Evolutionary conservation across 768 basidiomycete species (phyloP).

Genomic region (Hemileccinum impolitum): DNA sequence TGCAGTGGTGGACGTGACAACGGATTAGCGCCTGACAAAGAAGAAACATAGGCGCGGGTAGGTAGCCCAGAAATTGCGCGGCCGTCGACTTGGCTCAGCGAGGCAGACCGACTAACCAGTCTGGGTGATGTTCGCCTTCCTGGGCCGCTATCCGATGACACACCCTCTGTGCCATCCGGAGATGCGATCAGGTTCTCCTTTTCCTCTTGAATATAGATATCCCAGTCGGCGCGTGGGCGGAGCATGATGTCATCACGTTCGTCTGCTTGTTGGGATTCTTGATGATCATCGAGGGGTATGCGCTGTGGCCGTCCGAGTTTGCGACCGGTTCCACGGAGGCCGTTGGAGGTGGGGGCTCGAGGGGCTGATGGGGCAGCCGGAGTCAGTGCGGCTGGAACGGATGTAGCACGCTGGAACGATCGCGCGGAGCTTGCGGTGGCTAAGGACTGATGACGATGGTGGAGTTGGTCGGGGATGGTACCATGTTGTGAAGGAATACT

Average conservation of each 20-base stretch:
- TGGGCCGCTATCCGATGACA: slow-evolving; percentile 23
- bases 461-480: slow-evolving; percentile 29
- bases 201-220: slow-evolving; percentile 32
- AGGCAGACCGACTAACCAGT: slow-evolving; percentile 30
- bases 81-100: slow-evolving; percentile 33
- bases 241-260: slow-evolving; percentile 34
- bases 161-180: slow-evolving; percentile 22
- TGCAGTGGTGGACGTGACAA: slow-evolving; percentile 40
- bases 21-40: slow-evolving; percentile 31
- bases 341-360: slow-evolving; percentile 30
- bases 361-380: slow-evolving; percentile 28
- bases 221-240: slow-evolving; percentile 30
- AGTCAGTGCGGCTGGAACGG: slow-evolving; percentile 47
- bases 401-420: slow-evolving; percentile 65
- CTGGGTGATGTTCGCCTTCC: slow-evolving; percentile 25
- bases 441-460: slow-evolving; percentile 26
- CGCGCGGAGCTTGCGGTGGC: slow-evolving; percentile 33
- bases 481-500: slow-evolving; percentile 48
- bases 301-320: slow-evolving; percentile 35
- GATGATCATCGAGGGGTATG: slow-evolving; percentile 36
- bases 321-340: slow-evolving; percentile 34
- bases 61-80: slow-evolving; percentile 32
- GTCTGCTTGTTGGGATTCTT: slow-evolving; percentile 28
- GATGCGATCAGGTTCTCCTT: slow-evolving; percentile 38
- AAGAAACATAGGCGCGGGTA: slow-evolving; percentile 31